These are phyloP conservation scores for Ceratocystis cacaofunesta DNA, from an alignment of 2,329 filamentous ascomycete species.

Conservation along the genomic window DNA sequence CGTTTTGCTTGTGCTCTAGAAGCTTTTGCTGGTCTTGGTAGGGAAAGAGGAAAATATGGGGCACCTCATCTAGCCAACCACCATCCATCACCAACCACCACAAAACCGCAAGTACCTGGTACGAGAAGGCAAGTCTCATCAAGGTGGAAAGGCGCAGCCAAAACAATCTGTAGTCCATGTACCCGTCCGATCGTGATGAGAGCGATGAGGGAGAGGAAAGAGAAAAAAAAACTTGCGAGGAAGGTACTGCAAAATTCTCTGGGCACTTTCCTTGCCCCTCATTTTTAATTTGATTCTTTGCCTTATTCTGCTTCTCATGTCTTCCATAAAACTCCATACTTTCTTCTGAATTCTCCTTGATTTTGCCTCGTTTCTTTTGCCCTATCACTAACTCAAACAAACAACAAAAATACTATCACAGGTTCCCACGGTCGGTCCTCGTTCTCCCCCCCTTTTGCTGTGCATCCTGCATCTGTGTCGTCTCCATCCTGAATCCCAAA, in stretches of 20 bases:
- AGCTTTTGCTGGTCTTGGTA: background rate
- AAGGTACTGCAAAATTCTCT: background rate
- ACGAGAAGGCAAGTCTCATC: background rate
- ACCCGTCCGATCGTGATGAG: background rate
- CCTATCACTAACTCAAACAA: background rate
- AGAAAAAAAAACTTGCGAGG: background rate
- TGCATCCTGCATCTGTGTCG: background rate
- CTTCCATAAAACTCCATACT: background rate
- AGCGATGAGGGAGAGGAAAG: background rate
- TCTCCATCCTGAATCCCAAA: conserved; percentile 2
- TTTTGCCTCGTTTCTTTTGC: background rate
- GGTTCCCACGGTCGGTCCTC: background rate
- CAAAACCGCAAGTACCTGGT: background rate
- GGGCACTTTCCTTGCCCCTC: background rate
- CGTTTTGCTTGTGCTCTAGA: background rate
- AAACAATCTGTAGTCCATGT: background rate
- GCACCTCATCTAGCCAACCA: background rate
- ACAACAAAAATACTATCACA: background rate
- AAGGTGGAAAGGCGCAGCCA: background rate
- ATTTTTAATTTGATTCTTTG: background rate
- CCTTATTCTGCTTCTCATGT: background rate
- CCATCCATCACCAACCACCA: background rate
- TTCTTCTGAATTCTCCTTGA: background rate
- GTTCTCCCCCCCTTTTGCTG: background rate
- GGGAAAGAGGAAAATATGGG: background rate